Base-by-base conservation (phyloP, 2,329 filamentous ascomycete species). In the Thielaviopsis ethacetica region DNA sequence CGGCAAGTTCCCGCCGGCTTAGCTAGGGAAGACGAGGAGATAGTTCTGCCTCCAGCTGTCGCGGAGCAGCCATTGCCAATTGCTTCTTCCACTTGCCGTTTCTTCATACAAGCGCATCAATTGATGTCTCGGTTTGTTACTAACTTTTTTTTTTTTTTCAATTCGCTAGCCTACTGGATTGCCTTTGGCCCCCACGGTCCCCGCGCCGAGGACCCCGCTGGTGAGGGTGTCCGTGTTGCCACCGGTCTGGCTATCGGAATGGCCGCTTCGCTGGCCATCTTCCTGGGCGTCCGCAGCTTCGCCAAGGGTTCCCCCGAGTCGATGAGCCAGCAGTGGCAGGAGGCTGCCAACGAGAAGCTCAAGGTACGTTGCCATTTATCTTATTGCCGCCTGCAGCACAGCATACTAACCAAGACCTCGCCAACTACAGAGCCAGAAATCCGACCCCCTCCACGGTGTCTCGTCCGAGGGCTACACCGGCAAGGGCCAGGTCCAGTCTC, bases 241-340 rank as follows among this genome's bases (percentile, higher is more conserved):
- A 76, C 83, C 70, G 87, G 90, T 73, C 85, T 88, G 61, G 69
- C 77, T 62, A 71, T 84, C 67, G 86, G 88, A 68, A 68, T 94
- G 64, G 76, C 73, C 63, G 79, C 77, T 67, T 85, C 84, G 65
- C 73, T 86, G 66, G 79, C 73, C 64, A 62, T 96, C 72, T 97
- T 97, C 77, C 76, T 76, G 67, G 63, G 73, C 67, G 80, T 87
- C 71, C 86, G 91, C 68, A 65, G 79, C 65, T 84, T 88, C 71
- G 89, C 86, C 68, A 79, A 81, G 70, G 80, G 82, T 62, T 69
- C 80, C 63, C 93, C 93, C 65, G 77, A 78, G 72, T 95, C 91
- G 68, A 95, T 98, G 91, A 91, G 79, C 76, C 87, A 88, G 80
- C 93, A 98, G 76, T 97, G 87, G 83, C 89, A 98, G 78, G 90